Percentiles rank a stretch among this genome's conserved stretches.
Evolutionary conservation across 2,329 filamentous ascomycete genomes (phyloP).

Genomic region (Aureobasidium sp.): DNA sequence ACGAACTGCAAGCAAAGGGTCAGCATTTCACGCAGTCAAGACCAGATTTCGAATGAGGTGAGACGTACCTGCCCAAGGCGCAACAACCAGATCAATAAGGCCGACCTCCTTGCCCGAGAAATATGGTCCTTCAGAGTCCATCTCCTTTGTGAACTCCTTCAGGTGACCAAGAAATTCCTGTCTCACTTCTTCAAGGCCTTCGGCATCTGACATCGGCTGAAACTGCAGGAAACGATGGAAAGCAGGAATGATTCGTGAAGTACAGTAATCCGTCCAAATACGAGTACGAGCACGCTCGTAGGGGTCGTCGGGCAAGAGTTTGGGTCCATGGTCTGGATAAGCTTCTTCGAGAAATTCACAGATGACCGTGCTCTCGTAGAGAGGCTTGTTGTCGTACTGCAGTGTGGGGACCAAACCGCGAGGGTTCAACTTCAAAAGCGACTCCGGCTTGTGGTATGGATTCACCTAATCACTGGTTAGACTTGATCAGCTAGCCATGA

Average conservation of each 20-base stretch:
- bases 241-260: slow-evolving; percentile 57
- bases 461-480: slow-evolving; percentile 52
- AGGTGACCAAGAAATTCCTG: slow-evolving; percentile 53
- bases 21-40: not conserved
- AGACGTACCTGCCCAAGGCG: slow-evolving; percentile 55
- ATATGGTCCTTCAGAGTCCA: slow-evolving; percentile 57
- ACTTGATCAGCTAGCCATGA: not conserved
- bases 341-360: slow-evolving; percentile 72
- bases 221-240: slow-evolving; percentile 58
- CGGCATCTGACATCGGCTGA: slow-evolving; percentile 35
- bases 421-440: slow-evolving; percentile 65
- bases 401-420: slow-evolving; percentile 70
- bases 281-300: slow-evolving; percentile 60
- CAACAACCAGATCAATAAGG: slow-evolving; percentile 63
- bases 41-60: slow-evolving; percentile 23
- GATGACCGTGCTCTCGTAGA: slow-evolving; percentile 68
- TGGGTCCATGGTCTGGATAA: slow-evolving; percentile 46
- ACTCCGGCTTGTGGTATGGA: slow-evolving; percentile 65
- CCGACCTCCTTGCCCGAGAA: slow-evolving; percentile 59
- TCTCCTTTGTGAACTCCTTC: slow-evolving; percentile 54
- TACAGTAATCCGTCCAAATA: slow-evolving; percentile 70
- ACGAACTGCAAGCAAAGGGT: slow-evolving; percentile 31
- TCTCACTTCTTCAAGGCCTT: slow-evolving; percentile 45
- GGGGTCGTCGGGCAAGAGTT: slow-evolving; percentile 52
- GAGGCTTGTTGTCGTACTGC: slow-evolving; percentile 47